These are phyloP conservation scores for Paralagenidium karlingii DNA, from an alignment of 352 stramenopile genomes.

Conservation along the genomic window DNA sequence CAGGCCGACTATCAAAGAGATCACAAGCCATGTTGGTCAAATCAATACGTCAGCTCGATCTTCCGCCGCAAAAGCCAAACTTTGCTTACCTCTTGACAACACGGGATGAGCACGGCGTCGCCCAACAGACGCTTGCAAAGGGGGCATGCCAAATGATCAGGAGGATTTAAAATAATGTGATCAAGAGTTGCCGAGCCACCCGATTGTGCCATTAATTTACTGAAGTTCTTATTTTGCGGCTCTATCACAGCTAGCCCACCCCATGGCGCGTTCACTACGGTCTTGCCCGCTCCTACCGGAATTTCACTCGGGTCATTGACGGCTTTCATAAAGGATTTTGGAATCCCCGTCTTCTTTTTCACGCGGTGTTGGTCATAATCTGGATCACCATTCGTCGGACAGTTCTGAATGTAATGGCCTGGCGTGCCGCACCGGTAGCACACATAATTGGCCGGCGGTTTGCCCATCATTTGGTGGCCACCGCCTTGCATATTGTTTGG, in stretches of 20 bases:
- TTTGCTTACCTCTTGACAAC: conserved; percentile 73
- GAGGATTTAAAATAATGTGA: conserved; percentile 83
- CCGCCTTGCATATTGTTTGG: conserved; percentile 11
- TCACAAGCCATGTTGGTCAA: conserved; percentile 4
- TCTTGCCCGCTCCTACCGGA: conserved; percentile 68
- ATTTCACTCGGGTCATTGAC: conserved; percentile 79
- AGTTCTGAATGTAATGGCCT: conserved; percentile 83
- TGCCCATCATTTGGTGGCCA: conserved; percentile 22
- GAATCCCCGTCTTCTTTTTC: conserved; percentile 82
- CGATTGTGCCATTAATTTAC: conserved; percentile 84
- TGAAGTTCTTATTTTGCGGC: conserved; percentile 86
- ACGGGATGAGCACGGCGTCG: conserved; percentile 79
- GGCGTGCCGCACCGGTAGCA: conserved; percentile 75
- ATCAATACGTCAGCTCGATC: too few species aligned
- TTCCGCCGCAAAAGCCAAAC: too few species aligned
- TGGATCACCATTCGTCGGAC: conserved; percentile 77
- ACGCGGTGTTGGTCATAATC: conserved; percentile 82
- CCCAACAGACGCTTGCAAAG: conserved; percentile 82
- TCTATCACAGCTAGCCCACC: conserved; percentile 83
- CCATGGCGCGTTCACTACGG: conserved; percentile 76
- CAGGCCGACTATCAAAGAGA: conserved; percentile 44
- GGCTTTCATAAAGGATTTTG: conserved; percentile 82
- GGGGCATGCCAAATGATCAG: conserved; percentile 80
- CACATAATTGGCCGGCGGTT: conserved; percentile 72
- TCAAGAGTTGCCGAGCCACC: conserved; percentile 82